These are phyloP conservation scores for Sequoiadendron giganteum DNA, from an alignment of 75 land plant genomes.

Conservation along the genomic window DNA sequence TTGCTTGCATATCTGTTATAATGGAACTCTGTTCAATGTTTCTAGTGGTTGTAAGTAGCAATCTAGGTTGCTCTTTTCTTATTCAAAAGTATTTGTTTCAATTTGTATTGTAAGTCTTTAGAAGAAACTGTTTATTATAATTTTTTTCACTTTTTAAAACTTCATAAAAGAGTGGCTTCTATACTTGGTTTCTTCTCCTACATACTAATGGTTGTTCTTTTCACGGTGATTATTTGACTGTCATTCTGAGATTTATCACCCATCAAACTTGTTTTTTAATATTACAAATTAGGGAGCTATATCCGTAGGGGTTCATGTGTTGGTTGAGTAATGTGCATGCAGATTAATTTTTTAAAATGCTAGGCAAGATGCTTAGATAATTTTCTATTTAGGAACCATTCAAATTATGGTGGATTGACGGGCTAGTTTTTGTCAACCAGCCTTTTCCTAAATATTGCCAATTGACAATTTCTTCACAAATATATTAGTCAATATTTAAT, in stretches of 20 bases:
- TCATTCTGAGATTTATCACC: not conserved
- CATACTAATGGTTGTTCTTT: not conserved
- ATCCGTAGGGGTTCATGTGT: not conserved
- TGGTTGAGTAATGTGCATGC: not conserved
- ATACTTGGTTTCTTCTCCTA: not conserved
- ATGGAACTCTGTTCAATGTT: not conserved
- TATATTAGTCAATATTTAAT: too few relatives aligned
- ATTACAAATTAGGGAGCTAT: not conserved
- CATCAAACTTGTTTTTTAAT: not conserved
- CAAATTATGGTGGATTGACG: not conserved
- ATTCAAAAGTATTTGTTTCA: not conserved
- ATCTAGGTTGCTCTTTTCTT: not conserved
- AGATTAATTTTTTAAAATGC: too few relatives aligned
- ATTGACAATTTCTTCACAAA: not conserved
- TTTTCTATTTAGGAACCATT: not conserved
- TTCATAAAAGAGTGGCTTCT: not conserved
- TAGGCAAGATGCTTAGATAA: not conserved
- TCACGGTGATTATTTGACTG: not conserved
- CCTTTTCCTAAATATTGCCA: not conserved
- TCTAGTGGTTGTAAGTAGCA: not conserved
- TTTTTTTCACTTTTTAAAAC: not conserved
- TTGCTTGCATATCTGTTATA: not conserved
- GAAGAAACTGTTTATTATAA: not conserved
- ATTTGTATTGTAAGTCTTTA: not conserved
- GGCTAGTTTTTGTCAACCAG: not conserved